Conservation (phyloP, 164 flowering plant genomes). For the Piper longum region DNA sequence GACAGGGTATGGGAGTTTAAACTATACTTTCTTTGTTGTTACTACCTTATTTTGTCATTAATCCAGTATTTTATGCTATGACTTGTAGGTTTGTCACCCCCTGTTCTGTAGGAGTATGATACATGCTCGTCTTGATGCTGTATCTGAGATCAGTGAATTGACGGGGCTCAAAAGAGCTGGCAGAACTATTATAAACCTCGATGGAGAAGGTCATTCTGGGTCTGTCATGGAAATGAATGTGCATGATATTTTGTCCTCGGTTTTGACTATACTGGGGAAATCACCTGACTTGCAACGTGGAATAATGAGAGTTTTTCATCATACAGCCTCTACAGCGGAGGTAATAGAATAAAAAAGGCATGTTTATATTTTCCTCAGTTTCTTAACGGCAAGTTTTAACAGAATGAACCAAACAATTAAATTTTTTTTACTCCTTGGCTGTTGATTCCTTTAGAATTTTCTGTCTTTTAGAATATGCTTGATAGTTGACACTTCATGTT, state of each 20-base stretch:
- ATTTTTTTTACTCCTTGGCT: too few species aligned
- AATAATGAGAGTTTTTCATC: constrained; percentile 77
- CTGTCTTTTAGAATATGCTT: too few species aligned
- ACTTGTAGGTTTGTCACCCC: constrained; percentile 81
- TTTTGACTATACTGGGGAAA: constrained; percentile 51
- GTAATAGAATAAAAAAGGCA: constrained; percentile 23
- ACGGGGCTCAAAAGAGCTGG: constrained; percentile 34
- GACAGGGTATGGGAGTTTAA: constrained; percentile 54
- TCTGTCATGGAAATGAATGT: constrained; percentile 19
- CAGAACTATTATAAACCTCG: constrained; percentile 10
- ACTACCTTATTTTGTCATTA: background rate
- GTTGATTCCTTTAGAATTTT: too few species aligned
- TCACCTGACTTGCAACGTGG: constrained; percentile 88
- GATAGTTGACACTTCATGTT: too few species aligned
- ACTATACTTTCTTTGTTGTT: background rate
- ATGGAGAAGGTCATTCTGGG: constrained; percentile 19
- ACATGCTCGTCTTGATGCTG: constrained; percentile 83
- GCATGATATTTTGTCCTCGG: constrained; percentile 42
- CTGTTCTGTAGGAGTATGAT: constrained; percentile 72
- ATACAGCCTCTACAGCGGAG: constrained; percentile 75
- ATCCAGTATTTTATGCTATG: too few species aligned
- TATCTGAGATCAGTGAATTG: constrained; percentile 73
- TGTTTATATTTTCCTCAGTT: background rate
- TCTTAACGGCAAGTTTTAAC: background rate
- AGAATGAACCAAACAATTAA: too few species aligned